phyloP scores from a whole-genome alignment of 345 rosid species.

The Acer saccharum region DNA sequence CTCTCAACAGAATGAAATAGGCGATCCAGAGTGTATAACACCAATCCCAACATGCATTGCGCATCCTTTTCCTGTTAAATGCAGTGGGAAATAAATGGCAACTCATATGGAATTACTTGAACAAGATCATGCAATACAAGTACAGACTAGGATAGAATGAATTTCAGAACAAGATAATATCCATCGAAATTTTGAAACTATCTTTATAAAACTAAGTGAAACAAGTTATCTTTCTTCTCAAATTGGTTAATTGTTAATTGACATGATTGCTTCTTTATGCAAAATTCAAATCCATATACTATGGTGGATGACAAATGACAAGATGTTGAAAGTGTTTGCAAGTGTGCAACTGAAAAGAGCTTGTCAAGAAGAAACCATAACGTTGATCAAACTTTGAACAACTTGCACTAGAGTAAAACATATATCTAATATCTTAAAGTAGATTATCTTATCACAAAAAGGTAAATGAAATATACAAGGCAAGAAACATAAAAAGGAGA shows the following conservation, averaged over 20 bases:
- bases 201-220: background rate
- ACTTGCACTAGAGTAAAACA: background rate
- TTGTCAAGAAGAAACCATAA: background rate
- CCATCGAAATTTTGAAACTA: background rate
- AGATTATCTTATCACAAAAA: no score
- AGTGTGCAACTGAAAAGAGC: background rate
- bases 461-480: background rate
- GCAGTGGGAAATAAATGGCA: background rate
- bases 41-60: slow-evolving; percentile 70
- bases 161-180: background rate
- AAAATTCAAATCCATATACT: background rate
- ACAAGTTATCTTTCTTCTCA: background rate
- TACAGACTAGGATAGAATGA: background rate
- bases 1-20: slow-evolving; percentile 65
- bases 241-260: background rate
- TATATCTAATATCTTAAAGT: no score
- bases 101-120: background rate
- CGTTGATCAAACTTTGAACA: background rate
- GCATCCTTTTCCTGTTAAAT: slow-evolving; percentile 72
- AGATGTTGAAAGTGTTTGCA: background rate
- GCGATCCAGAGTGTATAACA: slow-evolving; percentile 72
- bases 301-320: slow-evolving; percentile 1
- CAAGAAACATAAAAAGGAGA: background rate
- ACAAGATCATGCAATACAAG: background rate
- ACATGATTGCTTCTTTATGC: background rate